These are phyloP conservation scores for Aspergillus diversus DNA, from an alignment of 495 filamentous ascomycete species.

Conservation along the genomic window DNA sequence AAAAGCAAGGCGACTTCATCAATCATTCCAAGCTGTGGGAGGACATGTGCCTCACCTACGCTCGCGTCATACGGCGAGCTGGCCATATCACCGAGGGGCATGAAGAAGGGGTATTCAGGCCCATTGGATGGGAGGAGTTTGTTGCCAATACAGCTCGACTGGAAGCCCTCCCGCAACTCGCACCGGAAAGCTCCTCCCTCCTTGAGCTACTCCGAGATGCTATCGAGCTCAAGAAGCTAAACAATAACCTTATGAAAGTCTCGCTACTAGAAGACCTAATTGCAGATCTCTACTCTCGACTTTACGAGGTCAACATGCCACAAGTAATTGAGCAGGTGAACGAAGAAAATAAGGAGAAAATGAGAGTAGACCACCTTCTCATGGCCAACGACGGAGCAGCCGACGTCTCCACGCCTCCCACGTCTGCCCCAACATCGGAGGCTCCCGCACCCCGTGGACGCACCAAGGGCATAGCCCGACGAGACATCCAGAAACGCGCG, in stretches of 20 bases:
- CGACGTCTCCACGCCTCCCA: conserved; percentile 41
- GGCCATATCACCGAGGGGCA: conserved; percentile 65
- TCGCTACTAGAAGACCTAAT: conserved; percentile 87
- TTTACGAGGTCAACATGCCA: conserved; percentile 64
- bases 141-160: conserved; percentile 59
- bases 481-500: conserved; percentile 65
- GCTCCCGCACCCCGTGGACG: conserved; percentile 52
- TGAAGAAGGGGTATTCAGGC: conserved; percentile 80
- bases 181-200: conserved; percentile 40
- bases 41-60: conserved; percentile 72
- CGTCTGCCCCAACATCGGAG: conserved; percentile 41
- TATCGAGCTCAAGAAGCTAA: conserved; percentile 88
- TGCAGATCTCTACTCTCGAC: conserved; percentile 79
- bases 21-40: conserved; percentile 87
- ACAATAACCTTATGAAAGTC: conserved; percentile 81
- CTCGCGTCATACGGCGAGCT: conserved; percentile 71
- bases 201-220: conserved; percentile 82
- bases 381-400: conserved; percentile 42
- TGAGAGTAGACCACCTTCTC: conserved; percentile 62
- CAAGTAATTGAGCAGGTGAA: conserved; percentile 50
- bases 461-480: conserved; percentile 62
- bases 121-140: conserved; percentile 80
- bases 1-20: conserved; percentile 81
- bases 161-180: conserved; percentile 53
- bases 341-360: conserved; percentile 59